A percentile compares a stretch with the other conserved stretches of the same genome.
Evolutionary conservation across 73 alveolate genomes (phyloP).

Genomic region (Loxodes magnus): DNA sequence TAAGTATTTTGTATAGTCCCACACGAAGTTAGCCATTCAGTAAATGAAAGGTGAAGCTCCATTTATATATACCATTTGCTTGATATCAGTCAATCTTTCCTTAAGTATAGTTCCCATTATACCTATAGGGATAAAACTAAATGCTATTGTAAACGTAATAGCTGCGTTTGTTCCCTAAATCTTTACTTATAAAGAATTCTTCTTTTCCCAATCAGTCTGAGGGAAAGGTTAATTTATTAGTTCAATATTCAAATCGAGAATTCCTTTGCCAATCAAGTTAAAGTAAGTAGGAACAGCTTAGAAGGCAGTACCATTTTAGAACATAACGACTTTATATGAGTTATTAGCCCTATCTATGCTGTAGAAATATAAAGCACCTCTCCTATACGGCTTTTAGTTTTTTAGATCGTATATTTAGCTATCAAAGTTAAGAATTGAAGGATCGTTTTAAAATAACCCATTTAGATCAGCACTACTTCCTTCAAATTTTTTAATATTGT

Average conservation of each 20-base stretch:
- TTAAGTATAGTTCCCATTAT: conserved; percentile 55
- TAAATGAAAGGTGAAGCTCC: conserved; percentile 61
- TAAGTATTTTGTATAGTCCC: conserved; percentile 73
- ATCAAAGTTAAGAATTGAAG: too few species aligned
- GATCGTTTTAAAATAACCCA: too few species aligned
- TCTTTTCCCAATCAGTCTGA: conserved; percentile 16
- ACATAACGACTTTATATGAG: too few species aligned
- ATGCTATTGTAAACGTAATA: conserved; percentile 67
- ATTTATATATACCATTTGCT: conserved; percentile 59
- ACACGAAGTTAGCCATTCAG: conserved; percentile 83
- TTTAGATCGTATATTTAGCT: conserved; percentile 11
- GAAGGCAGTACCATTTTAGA: too few species aligned
- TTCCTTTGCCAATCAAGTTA: background rate
- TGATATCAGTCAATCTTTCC: conserved; percentile 83
- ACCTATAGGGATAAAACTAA: conserved; percentile 72
- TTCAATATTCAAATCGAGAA: conserved; percentile 5
- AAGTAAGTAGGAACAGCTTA: too few species aligned
- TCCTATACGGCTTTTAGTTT: conserved; percentile 18
- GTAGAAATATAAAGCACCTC: conserved; percentile 34
- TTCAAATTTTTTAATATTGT: too few species aligned
- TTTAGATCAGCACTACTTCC: too few species aligned
- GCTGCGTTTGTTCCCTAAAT: conserved; percentile 38
- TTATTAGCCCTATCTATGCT: conserved; percentile 9
- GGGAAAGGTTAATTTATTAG: conserved; percentile 47
- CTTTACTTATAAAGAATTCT: conserved; percentile 26